A percentile compares a stretch with the other conserved stretches of the same genome.
Evolutionary conservation across 1,284 basidiomycete species (phyloP).

Genomic region (Boletus hoseneyae): DNA sequence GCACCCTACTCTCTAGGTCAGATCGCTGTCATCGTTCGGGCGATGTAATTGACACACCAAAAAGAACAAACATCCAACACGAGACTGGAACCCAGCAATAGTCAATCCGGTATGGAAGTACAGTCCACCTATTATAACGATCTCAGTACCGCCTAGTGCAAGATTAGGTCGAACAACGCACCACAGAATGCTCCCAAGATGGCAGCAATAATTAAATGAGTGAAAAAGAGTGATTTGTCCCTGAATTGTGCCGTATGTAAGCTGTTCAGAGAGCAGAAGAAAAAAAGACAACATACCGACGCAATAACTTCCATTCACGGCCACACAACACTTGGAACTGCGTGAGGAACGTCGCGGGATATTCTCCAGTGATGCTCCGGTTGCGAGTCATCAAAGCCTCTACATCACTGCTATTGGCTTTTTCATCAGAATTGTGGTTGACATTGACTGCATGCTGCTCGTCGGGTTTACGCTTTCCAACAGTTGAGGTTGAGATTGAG

Average conservation of each 20-base stretch:
- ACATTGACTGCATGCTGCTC: slow-evolving; percentile 6
- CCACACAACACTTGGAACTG: slow-evolving; percentile 77
- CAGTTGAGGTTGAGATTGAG: slow-evolving; percentile 34
- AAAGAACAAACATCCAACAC: slow-evolving; percentile 90
- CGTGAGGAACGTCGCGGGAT: slow-evolving; percentile 77
- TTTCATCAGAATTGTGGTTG: slow-evolving; percentile 13
- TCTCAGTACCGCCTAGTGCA: slow-evolving; percentile 5
- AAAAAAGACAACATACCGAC: slow-evolving; percentile 45
- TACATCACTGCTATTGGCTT: slow-evolving; percentile 16
- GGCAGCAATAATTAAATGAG: slow-evolving; percentile 67
- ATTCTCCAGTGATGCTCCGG: slow-evolving; percentile 28
- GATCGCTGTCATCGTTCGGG: neutral
- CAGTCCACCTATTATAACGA: slow-evolving; percentile 57
- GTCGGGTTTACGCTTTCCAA: slow-evolving; percentile 16
- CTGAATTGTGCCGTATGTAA: slow-evolving; percentile 34
- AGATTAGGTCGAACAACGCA: slow-evolving; percentile 29
- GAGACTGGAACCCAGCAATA: slow-evolving; percentile 90
- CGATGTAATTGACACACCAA: slow-evolving; percentile 48
- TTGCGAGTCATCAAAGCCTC: slow-evolving; percentile 21
- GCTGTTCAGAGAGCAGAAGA: neutral
- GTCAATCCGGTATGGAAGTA: slow-evolving; percentile 77
- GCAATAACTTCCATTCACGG: slow-evolving; percentile 80
- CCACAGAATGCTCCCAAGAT: slow-evolving; percentile 80
- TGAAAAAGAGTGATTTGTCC: slow-evolving; percentile 78
- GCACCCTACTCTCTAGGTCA: slow-evolving; percentile 53